Evolutionary conservation across 495 filamentous ascomycete species (phyloP).

Genomic region (Podospora pseudopauciseta): DNA sequence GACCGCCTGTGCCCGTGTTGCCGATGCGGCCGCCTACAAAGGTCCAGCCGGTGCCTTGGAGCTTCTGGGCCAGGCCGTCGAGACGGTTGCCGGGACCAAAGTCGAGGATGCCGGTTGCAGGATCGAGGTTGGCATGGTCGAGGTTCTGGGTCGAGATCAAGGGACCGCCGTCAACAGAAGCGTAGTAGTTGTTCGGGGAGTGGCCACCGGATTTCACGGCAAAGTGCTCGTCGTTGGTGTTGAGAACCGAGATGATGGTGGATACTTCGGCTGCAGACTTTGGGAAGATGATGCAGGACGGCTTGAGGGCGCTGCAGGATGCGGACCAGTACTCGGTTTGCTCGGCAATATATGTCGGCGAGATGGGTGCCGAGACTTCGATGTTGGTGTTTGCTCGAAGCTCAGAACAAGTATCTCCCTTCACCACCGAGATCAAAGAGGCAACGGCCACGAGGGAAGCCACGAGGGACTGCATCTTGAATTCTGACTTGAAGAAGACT

Average conservation of each 20-base stretch:
- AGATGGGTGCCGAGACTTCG: conserved; percentile 31
- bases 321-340: conserved; percentile 50
- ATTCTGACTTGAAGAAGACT: not conserved
- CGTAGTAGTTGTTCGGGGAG: conserved; percentile 46
- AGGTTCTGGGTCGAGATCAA: conserved; percentile 50
- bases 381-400: conserved; percentile 31
- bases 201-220: conserved; percentile 53
- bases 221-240: conserved; percentile 41
- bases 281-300: conserved; percentile 49
- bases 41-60: conserved; percentile 45
- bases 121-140: conserved; percentile 44
- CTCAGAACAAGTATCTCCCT: conserved; percentile 35
- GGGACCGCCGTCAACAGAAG: conserved; percentile 53
- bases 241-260: conserved; percentile 33
- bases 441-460: not conserved
- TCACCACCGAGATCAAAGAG: conserved; percentile 2
- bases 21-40: conserved; percentile 51
- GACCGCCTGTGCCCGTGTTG: conserved; percentile 45
- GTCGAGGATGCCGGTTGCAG: conserved; percentile 39
- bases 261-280: conserved; percentile 36
- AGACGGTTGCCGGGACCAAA: conserved; percentile 53
- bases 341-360: conserved; percentile 33
- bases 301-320: conserved; percentile 38
- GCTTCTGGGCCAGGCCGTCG: conserved; percentile 45
- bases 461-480: conserved; percentile 5